Percentiles rank a stretch among this genome's conserved stretches.
phyloP scores from a whole-genome alignment of 2,329 filamentous ascomycete species.

The Meredithiella fracta region DNA sequence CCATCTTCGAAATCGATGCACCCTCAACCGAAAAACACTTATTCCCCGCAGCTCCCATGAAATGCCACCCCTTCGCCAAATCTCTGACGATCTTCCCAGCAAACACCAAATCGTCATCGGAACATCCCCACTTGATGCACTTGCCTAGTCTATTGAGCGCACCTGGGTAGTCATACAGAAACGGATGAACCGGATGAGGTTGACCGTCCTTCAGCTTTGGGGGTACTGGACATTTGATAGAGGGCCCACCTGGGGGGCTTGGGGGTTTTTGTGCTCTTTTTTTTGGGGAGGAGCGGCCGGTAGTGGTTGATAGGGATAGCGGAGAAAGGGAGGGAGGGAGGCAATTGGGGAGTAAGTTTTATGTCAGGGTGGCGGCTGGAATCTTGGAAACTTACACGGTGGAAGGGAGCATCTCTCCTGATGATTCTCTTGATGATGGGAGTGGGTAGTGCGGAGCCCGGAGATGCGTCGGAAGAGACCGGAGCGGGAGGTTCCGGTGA shows the following conservation, averaged over 20 bases:
- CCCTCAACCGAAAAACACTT: conserved; percentile 6
- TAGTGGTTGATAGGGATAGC: neutral
- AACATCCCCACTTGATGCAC: conserved; percentile 13
- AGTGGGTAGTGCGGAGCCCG: too few species aligned
- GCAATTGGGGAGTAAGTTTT: too few species aligned
- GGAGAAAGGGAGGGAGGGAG: neutral
- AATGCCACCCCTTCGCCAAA: conserved; percentile 9
- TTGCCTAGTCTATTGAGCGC: conserved; percentile 8
- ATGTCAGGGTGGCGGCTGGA: too few species aligned
- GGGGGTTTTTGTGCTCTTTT: neutral
- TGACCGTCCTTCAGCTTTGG: too few species aligned
- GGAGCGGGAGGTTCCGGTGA: too few species aligned
- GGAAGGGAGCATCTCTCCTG: too few species aligned
- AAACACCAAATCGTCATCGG: conserved; percentile 6
- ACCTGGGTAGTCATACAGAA: conserved; percentile 10
- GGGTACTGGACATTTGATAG: neutral
- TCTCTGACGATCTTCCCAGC: conserved; percentile 28
- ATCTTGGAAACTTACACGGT: too few species aligned
- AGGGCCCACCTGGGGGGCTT: neutral
- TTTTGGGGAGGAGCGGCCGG: neutral
- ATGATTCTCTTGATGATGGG: too few species aligned
- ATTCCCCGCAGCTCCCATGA: conserved; percentile 1
- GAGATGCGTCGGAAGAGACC: too few species aligned
- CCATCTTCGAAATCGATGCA: neutral
- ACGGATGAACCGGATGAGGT: neutral